Evolutionary conservation across 179 eudicot species (phyloP).

Genomic region (Silene noctiflora): DNA sequence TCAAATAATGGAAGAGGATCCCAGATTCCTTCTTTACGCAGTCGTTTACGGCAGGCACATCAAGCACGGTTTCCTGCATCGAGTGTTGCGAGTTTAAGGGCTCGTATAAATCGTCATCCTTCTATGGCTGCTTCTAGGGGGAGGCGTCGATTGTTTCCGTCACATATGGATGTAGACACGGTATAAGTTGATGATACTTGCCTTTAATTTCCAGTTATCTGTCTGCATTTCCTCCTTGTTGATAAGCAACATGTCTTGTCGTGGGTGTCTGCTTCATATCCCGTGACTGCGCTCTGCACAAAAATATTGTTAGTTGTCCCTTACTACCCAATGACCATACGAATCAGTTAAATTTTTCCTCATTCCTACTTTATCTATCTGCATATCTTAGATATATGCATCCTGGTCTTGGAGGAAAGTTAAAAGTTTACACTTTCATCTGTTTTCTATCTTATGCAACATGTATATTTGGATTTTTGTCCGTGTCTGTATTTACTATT

Average conservation of each 20-base stretch:
- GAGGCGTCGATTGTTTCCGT: constrained; percentile 45
- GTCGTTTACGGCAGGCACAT: constrained; percentile 38
- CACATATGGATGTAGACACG: constrained; percentile 75
- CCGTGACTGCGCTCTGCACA: not conserved
- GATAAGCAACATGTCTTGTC: constrained; percentile 4
- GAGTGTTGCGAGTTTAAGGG: constrained; percentile 52
- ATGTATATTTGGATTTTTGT: not conserved
- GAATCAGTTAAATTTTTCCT: not conserved
- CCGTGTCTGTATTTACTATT: not conserved
- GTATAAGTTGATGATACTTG: constrained; percentile 36
- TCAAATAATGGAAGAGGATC: constrained; percentile 35
- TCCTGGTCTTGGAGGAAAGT: not conserved
- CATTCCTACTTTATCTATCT: not conserved
- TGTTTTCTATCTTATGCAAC: not conserved
- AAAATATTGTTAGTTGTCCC: not conserved
- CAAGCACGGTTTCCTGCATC: constrained; percentile 42
- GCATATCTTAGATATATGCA: not conserved
- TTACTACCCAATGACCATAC: not conserved
- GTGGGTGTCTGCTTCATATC: not conserved
- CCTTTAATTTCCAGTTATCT: constrained; percentile 14
- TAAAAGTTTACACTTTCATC: not conserved
- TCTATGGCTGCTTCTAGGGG: constrained; percentile 32
- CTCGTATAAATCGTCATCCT: constrained; percentile 42
- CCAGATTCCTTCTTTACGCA: constrained; percentile 38
- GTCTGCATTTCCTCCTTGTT: not conserved